Conservation (phyloP, 441 rosid genomes). For the Eruca vesicaria region DNA sequence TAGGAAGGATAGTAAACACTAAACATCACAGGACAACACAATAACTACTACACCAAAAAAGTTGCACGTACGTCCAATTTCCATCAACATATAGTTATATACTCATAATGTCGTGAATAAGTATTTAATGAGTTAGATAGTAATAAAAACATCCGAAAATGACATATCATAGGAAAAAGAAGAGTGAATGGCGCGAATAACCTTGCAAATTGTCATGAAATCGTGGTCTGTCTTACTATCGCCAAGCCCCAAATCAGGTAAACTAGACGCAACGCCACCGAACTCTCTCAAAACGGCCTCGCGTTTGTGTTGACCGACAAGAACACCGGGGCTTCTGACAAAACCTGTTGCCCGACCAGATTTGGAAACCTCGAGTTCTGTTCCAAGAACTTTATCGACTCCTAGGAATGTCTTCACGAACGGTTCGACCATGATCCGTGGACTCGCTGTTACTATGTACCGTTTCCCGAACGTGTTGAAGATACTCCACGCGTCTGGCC, state of each 20-base stretch:
- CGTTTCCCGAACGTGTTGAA: constrained; percentile 79
- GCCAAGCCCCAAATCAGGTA: constrained; percentile 86
- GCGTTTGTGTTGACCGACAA: constrained; percentile 62
- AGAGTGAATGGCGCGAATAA: constrained; percentile 16
- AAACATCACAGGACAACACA: constrained; percentile 22
- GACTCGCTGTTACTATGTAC: constrained; percentile 72
- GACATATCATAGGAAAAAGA: neutral
- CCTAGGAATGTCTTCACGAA: constrained; percentile 70
- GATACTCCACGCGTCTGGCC: constrained; percentile 75
- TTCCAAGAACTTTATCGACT: constrained; percentile 81
- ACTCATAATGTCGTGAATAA: constrained; percentile 18
- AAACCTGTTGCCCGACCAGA: constrained; percentile 85
- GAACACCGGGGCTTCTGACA: constrained; percentile 59
- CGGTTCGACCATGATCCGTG: constrained; percentile 82
- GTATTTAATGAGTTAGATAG: constrained; percentile 23
- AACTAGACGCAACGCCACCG: constrained; percentile 37
- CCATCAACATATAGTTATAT: constrained; percentile 20
- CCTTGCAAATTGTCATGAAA: constrained; percentile 94
- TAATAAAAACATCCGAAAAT: neutral
- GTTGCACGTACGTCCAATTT: constrained; percentile 17
- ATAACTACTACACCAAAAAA: constrained; percentile 26
- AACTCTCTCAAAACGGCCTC: constrained; percentile 62
- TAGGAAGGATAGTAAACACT: constrained; percentile 11
- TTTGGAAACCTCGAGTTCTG: constrained; percentile 62
- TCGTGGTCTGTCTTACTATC: constrained; percentile 67